Conservation (phyloP, 805 yeast species). For the Candida qinlingensis region DNA sequence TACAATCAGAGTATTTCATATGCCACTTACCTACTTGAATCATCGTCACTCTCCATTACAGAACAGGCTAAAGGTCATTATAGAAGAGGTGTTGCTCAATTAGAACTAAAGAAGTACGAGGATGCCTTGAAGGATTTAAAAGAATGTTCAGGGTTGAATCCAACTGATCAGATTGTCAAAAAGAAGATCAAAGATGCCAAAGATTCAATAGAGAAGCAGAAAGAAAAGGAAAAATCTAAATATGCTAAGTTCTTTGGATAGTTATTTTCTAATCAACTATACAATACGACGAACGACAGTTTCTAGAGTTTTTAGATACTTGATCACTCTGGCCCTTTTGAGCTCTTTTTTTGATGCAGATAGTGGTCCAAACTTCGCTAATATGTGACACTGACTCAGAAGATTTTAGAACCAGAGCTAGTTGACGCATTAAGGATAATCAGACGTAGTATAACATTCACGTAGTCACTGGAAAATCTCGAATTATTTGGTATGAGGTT, state of each 20-base stretch:
- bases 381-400: too few species aligned
- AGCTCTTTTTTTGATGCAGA: too few species aligned
- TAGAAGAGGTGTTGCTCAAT: slow-evolving; percentile 47
- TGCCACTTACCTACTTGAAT: slow-evolving; percentile 51
- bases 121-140: slow-evolving; percentile 44
- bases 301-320: too few species aligned
- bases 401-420: too few species aligned
- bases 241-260: slow-evolving; percentile 57
- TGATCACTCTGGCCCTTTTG: too few species aligned
- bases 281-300: too few species aligned
- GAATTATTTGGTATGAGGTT: too few species aligned
- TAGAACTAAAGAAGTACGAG: slow-evolving; percentile 39
- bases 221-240: slow-evolving; percentile 45
- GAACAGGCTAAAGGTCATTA: slow-evolving; percentile 57
- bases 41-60: slow-evolving; percentile 29
- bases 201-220: slow-evolving; percentile 34
- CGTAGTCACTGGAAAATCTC: too few species aligned
- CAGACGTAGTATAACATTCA: too few species aligned
- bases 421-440: too few species aligned
- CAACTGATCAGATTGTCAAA: slow-evolving; percentile 42
- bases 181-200: slow-evolving; percentile 40
- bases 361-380: too few species aligned
- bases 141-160: slow-evolving; percentile 35
- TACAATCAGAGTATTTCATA: slow-evolving; percentile 47
- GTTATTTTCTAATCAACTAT: neutral